A percentile compares a stretch with the other conserved stretches of the same genome.
Evolutionary conservation across 495 filamentous ascomycete species (phyloP).

Genomic region (Xylaria longipes): DNA sequence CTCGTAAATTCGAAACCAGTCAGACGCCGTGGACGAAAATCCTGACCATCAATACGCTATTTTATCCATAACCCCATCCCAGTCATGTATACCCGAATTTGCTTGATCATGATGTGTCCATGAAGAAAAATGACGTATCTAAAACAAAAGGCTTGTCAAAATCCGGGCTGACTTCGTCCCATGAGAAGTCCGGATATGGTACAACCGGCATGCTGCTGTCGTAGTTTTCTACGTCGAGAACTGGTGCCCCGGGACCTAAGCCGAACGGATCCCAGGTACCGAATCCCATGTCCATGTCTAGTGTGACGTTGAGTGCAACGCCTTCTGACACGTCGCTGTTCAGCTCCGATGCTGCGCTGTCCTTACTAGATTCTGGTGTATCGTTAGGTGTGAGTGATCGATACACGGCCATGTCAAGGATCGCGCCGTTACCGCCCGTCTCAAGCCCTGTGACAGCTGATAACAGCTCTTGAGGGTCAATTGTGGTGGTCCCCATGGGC

Average conservation of each 20-base stretch:
- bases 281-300: constrained; percentile 53
- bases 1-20: constrained; percentile 3
- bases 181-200: constrained; percentile 34
- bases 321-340: constrained; percentile 61
- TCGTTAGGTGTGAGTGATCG: constrained; percentile 59
- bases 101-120: constrained; percentile 45
- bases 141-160: constrained; percentile 52
- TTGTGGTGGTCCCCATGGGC: constrained; percentile 45
- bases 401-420: constrained; percentile 55
- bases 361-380: constrained; percentile 63
- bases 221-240: constrained; percentile 17
- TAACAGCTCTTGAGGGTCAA: constrained; percentile 56
- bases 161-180: constrained; percentile 49
- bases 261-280: constrained; percentile 50
- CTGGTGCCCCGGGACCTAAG: constrained; percentile 6
- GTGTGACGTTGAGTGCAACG: constrained; percentile 42
- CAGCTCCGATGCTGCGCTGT: constrained; percentile 57
- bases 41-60: background rate
- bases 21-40: background rate
- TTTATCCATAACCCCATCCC: constrained; percentile 4
- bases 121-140: constrained; percentile 50
- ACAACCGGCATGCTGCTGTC: constrained; percentile 14
- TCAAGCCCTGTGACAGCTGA: constrained; percentile 39
- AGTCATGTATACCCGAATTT: background rate
- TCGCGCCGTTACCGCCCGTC: constrained; percentile 47